Evolutionary conservation across 805 yeast genomes (phyloP).

Genomic region (Candida cerambycidarum): DNA sequence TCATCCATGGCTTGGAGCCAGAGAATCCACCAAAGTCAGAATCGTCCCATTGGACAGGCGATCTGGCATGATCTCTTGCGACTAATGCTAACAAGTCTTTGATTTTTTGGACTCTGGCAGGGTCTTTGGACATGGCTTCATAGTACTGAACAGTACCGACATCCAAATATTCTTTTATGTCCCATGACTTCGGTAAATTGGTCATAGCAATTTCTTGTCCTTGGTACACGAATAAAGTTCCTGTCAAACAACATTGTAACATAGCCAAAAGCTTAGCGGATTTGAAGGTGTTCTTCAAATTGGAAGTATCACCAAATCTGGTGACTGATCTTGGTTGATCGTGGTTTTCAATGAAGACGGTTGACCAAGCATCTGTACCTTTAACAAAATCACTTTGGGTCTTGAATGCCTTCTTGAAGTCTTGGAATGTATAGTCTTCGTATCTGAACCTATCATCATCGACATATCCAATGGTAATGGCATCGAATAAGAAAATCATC

Average conservation of each 20-base stretch:
- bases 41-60: conserved; percentile 58
- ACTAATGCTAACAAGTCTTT: conserved; percentile 34
- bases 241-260: conserved; percentile 47
- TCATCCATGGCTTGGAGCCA: conserved; percentile 50
- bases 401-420: conserved; percentile 41
- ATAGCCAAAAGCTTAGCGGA: conserved; percentile 51
- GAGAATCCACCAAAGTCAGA: conserved; percentile 48
- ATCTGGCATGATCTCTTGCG: conserved; percentile 56
- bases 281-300: conserved; percentile 21
- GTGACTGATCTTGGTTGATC: conserved; percentile 56
- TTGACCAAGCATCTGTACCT: conserved; percentile 58
- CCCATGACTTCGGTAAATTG: conserved; percentile 48
- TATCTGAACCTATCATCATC: conserved; percentile 26
- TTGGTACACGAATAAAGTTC: conserved; percentile 57
- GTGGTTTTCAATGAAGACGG: conserved; percentile 56
- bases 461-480: conserved; percentile 38
- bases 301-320: conserved; percentile 41
- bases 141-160: conserved; percentile 46
- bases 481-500: conserved; percentile 37
- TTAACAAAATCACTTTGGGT: conserved; percentile 39
- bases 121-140: conserved; percentile 19
- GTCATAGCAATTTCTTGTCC: conserved; percentile 62
- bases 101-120: conserved; percentile 25
- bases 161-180: conserved; percentile 50
- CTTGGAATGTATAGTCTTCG: conserved; percentile 32